Evolutionary conservation across 2,329 filamentous ascomycete genomes (phyloP).

Genomic region (Aspergillus novoparasiticus): DNA sequence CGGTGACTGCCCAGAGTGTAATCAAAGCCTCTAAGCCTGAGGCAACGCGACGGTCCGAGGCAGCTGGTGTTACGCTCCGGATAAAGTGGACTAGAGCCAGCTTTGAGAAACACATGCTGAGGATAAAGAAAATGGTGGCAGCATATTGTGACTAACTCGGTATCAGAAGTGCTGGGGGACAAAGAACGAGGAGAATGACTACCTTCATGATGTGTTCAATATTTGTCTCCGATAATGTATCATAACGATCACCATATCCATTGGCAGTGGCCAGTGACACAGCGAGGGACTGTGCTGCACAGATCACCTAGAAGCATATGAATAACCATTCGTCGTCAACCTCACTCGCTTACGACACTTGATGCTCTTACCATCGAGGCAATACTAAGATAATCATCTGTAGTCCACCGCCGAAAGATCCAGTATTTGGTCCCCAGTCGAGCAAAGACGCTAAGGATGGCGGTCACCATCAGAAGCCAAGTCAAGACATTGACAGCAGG

Average conservation of each 20-base stretch:
- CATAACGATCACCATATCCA: constrained; percentile 26
- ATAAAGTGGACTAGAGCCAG: constrained; percentile 28
- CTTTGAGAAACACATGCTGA: constrained; percentile 27
- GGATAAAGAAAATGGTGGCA: constrained; percentile 25
- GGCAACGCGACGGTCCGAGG: constrained; percentile 21
- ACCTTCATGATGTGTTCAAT: constrained; percentile 26
- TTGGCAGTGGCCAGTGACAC: constrained; percentile 24
- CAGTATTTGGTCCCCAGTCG: constrained; percentile 28
- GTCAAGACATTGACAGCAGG: constrained; percentile 28
- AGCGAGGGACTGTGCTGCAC: constrained; percentile 22
- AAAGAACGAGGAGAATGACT: not conserved
- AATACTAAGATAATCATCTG: constrained; percentile 11
- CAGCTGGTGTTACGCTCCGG: constrained; percentile 24
- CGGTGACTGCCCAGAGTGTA: constrained; percentile 18
- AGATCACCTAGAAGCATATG: not conserved
- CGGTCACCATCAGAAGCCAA: constrained; percentile 31
- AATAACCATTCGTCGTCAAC: not conserved
- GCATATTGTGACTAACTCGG: constrained; percentile 24
- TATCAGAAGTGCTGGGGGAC: not conserved
- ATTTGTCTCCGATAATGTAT: constrained; percentile 11
- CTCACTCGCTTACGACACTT: not conserved
- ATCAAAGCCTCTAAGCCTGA: constrained; percentile 16
- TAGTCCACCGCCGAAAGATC: constrained; percentile 21
- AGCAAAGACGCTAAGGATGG: constrained; percentile 26
- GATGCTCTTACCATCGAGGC: not conserved